These are phyloP conservation scores for Trichoderma sp. DNA, from an alignment of 2,329 filamentous ascomycete species.

Conservation along the genomic window DNA sequence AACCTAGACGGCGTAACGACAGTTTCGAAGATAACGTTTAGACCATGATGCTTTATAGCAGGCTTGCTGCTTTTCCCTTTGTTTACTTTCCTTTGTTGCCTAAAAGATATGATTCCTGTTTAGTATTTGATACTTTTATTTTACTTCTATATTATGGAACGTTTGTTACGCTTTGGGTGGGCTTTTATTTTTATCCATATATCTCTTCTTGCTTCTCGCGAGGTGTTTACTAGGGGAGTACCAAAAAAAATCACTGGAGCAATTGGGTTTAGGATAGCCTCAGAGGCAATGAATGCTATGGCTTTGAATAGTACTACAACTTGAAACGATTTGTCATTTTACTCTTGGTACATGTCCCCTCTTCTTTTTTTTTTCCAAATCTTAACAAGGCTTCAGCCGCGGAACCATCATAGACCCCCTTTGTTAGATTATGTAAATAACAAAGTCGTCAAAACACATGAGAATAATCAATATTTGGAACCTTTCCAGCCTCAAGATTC, in stretches of 20 bases:
- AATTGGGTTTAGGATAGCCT: neutral
- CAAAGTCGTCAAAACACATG: neutral
- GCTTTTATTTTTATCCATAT: neutral
- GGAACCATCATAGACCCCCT: neutral
- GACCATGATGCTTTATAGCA: neutral
- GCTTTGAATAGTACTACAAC: neutral
- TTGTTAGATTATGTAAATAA: too few species aligned
- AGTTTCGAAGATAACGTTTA: slow-evolving; percentile 9
- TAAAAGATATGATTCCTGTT: neutral
- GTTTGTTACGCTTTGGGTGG: neutral
- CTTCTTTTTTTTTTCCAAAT: too few species aligned
- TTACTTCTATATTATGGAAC: neutral
- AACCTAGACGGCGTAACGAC: slow-evolving; percentile 1
- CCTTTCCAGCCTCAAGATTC: neutral
- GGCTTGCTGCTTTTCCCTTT: neutral
- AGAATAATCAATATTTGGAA: neutral
- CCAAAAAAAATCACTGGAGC: neutral
- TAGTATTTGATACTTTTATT: neutral
- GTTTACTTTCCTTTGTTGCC: neutral
- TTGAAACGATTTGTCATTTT: neutral
- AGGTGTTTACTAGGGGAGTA: neutral
- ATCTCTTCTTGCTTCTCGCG: neutral
- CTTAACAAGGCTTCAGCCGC: neutral
- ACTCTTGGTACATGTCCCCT: neutral
- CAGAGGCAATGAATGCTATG: neutral